Conservation (phyloP, 2,329 filamentous ascomycete genomes). For the Ophiocordyceps unilateralis region DNA sequence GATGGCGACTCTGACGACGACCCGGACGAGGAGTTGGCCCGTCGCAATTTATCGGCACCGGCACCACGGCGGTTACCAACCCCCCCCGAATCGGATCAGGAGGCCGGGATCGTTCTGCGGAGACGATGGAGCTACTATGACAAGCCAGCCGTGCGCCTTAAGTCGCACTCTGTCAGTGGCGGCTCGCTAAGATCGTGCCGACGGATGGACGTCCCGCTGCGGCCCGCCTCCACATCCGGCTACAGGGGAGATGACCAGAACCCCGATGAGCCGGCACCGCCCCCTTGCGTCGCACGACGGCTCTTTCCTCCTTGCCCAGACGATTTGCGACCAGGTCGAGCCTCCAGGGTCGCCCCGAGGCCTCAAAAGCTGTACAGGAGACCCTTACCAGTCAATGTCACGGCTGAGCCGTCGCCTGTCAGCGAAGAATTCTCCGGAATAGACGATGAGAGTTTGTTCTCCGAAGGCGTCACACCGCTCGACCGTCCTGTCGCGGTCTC, state of each 20-base stretch:
- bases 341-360: no score
- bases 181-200: conserved; percentile 1
- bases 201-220: conserved; percentile 6
- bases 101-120: not conserved
- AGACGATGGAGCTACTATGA: conserved; percentile 1
- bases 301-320: not conserved
- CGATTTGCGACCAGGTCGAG: not conserved
- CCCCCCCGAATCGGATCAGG: conserved; percentile 7
- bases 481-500: not conserved
- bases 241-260: not conserved
- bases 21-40: conserved; percentile 5
- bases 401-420: conserved; percentile 2
- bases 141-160: conserved; percentile 4
- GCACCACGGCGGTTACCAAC: conserved; percentile 10
- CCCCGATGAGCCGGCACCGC: not conserved
- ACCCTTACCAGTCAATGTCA: not conserved
- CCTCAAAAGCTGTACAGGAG: not conserved
- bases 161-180: conserved; percentile 9
- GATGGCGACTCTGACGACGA: conserved; percentile 17
- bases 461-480: not conserved
- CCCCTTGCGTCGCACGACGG: not conserved
- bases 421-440: conserved; percentile 1
- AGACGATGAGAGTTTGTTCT: conserved; percentile 1
- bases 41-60: conserved; percentile 9
- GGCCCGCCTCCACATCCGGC: not conserved